Evolutionary conservation across 768 basidiomycete genomes (phyloP).

Genomic region (Chalciporus sphaerocephalus): DNA sequence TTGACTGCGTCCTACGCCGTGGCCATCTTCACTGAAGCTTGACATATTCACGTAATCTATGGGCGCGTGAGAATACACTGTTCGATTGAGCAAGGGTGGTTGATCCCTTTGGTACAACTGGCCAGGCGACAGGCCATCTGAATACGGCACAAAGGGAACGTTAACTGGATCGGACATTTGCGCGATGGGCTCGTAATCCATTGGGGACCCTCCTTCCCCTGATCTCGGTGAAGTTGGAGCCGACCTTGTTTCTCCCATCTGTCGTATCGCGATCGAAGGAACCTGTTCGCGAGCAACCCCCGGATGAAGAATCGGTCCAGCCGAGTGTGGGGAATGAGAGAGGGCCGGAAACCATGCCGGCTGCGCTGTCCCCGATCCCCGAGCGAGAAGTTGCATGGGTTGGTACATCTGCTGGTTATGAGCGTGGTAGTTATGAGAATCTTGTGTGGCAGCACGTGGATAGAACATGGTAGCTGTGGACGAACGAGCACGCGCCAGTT

Average conservation of each 20-base stretch:
- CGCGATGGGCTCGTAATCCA: constrained; percentile 32
- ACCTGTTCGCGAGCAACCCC: constrained; percentile 10
- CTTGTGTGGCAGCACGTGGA: constrained; percentile 18
- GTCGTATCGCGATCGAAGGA: constrained; percentile 10
- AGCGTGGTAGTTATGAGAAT: constrained; percentile 30
- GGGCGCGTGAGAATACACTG: constrained; percentile 11
- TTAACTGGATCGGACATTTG: constrained; percentile 47
- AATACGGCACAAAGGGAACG: constrained; percentile 28
- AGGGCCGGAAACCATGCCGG: constrained; percentile 17
- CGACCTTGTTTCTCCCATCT: constrained; percentile 22
- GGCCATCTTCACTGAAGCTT: constrained; percentile 11
- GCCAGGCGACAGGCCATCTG: constrained; percentile 9
- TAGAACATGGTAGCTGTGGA: constrained; percentile 28
- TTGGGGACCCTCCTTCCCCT: constrained; percentile 38
- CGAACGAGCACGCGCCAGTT: constrained; percentile 24
- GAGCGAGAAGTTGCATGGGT: constrained; percentile 23
- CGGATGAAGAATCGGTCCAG: constrained; percentile 13
- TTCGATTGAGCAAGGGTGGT: constrained; percentile 17
- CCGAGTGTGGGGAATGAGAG: constrained; percentile 8
- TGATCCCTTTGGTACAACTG: constrained; percentile 23
- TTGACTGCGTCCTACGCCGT: constrained; percentile 9
- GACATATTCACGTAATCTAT: constrained; percentile 10
- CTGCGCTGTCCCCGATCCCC: constrained; percentile 3
- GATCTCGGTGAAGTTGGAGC: constrained; percentile 41
- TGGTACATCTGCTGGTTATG: constrained; percentile 32